Percentiles rank a stretch among this genome's conserved stretches.
phyloP scores from a whole-genome alignment of 2,329 filamentous ascomycete genomes.

The Fusarium succisae region DNA sequence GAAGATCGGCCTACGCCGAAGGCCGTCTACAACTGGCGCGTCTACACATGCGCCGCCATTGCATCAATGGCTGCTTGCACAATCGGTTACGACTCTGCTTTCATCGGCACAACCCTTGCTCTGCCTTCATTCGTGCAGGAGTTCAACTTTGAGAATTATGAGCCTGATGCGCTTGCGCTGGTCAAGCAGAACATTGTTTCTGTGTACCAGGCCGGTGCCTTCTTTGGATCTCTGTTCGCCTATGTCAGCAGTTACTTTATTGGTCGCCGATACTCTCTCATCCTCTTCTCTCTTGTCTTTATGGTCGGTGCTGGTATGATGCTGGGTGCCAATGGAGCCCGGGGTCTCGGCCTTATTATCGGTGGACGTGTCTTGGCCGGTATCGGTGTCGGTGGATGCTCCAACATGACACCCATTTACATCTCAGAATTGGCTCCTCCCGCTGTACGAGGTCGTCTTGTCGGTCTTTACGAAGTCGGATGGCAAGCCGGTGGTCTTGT shows the following conservation, averaged over 20 bases:
- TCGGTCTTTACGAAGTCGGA: constrained; percentile 73
- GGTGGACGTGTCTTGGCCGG: constrained; percentile 71
- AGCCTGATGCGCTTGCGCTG: constrained; percentile 59
- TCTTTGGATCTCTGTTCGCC: constrained; percentile 79
- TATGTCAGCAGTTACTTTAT: constrained; percentile 73
- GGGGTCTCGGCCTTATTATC: constrained; percentile 72
- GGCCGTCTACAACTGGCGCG: constrained; percentile 69
- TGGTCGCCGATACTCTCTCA: constrained; percentile 72
- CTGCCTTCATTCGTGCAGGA: constrained; percentile 75
- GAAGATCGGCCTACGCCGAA: constrained; percentile 67
- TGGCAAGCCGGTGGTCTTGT: constrained; percentile 72
- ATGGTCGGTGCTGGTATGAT: constrained; percentile 77
- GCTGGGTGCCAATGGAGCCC: constrained; percentile 69
- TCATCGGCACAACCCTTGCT: constrained; percentile 80
- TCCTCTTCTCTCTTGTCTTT: constrained; percentile 71
- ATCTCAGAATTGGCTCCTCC: constrained; percentile 69
- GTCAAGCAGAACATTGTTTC: constrained; percentile 81
- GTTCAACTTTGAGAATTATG: constrained; percentile 69
- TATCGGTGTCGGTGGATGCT: constrained; percentile 69
- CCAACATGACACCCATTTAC: constrained; percentile 71
- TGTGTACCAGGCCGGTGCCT: constrained; percentile 83
- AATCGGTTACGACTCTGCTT: constrained; percentile 75
- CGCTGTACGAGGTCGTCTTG: constrained; percentile 70
- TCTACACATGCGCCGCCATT: constrained; percentile 63
- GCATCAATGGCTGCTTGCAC: constrained; percentile 66